Base-by-base conservation (phyloP, 2,329 filamentous ascomycete genomes). In the Knoxdaviesia capensis region DNA sequence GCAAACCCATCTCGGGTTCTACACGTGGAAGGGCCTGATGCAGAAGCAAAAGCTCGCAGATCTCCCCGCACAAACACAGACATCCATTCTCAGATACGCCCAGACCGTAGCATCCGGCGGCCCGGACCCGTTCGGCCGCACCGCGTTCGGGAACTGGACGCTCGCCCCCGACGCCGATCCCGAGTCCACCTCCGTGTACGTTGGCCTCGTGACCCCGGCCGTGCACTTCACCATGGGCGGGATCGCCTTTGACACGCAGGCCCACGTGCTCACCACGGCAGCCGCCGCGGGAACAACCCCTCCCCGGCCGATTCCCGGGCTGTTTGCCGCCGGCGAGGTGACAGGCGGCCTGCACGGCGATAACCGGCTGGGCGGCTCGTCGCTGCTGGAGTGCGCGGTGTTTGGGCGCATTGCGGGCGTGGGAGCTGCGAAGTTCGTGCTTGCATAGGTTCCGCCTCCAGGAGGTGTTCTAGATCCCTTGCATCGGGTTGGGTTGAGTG, bases 211-310 rank as follows among this genome's bases (percentile, higher is more conserved):
- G 1, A 79, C 75, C 5, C 74, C 74, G 0, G 70, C 78, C 0
- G 63, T 72, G 2, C 74, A 79, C 50, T 79, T 78, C 49, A 78
- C 74, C 1, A 79, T 79, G 74, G 74, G 74, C 5, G 74, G 74
- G 0, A 73, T 68, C 0, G 59, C 67, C 3, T 71, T 78, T 47
- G 68, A 73, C 48, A 57, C 66, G 6, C 57, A 63, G 38, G 62
- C 64, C 1, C 64, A 68, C 46, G 65, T 78, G 0, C 49, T 79
- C 8, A 54, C 60, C 28, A 50, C 52, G 6, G 50, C 55, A 2
- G 54, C 49, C 0, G 51, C 50, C 3, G 55, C 59, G 5, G 51
- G 56, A 3, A 52, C 61, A 8, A 52, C 52, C 32, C 2, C 20
- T 20, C 20, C 20, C 20, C 20, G 20, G 20, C 62, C 63, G 0